phyloP scores from a whole-genome alignment of 345 rosid genomes.

The Balakata baccata region DNA sequence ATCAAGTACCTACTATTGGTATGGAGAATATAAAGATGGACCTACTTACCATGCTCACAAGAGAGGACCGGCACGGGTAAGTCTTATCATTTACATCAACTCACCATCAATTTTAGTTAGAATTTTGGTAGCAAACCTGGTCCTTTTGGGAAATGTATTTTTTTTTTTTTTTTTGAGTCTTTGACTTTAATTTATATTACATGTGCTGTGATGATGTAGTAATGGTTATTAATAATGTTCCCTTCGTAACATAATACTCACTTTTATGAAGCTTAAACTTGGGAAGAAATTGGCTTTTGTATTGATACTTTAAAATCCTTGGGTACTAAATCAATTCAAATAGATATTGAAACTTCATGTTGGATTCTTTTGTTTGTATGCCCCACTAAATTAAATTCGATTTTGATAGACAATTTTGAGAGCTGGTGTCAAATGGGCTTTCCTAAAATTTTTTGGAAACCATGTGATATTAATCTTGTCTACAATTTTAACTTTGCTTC shows the following conservation, averaged over 20 bases:
- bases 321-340: background rate
- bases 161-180: conserved; percentile 7
- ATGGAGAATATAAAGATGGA: conserved; percentile 93
- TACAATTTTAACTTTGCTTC: background rate
- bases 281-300: background rate
- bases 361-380: background rate
- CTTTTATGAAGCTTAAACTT: background rate
- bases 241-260: background rate
- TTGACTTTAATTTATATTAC: background rate
- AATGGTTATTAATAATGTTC: conserved; percentile 15
- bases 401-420: background rate
- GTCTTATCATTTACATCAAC: conserved; percentile 20
- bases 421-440: background rate
- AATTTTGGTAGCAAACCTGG: conserved; percentile 2
- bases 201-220: conserved; percentile 7
- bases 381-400: background rate
- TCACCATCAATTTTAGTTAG: conserved; percentile 8
- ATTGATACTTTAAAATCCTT: background rate
- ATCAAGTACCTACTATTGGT: conserved; percentile 74
- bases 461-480: background rate
- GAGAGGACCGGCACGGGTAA: conserved; percentile 82
- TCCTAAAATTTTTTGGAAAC: background rate
- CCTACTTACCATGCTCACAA: conserved; percentile 76
- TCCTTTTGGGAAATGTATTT: background rate
- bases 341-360: background rate